phyloP scores from a whole-genome alignment of 192 early-diverging fungal species.

The Funneliformis mosseae region DNA sequence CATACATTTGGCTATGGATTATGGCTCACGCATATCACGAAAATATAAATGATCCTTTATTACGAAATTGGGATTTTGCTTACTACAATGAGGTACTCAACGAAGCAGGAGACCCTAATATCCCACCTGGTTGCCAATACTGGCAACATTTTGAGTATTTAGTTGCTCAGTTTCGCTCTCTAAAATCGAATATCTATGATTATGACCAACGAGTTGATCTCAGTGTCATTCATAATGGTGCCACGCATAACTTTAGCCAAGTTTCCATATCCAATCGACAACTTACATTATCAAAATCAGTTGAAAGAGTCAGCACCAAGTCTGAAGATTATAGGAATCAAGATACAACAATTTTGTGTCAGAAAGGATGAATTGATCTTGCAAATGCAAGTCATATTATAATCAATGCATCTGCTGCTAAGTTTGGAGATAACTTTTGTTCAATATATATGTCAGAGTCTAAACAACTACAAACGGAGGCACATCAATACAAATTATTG shows the following conservation, averaged over 20 bases:
- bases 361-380: not conserved
- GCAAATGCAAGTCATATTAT: not conserved
- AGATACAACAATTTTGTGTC: not conserved
- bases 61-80: not conserved
- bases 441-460: not conserved
- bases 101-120: not conserved
- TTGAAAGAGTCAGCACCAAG: not conserved
- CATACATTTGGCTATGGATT: not conserved
- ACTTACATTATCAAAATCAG: not conserved
- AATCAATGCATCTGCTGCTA: not conserved
- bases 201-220: not conserved
- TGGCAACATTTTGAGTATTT: not conserved
- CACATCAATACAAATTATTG: not conserved
- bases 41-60: not conserved
- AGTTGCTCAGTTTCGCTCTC: not conserved
- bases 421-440: not conserved
- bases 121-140: not conserved
- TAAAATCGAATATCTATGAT: conserved; percentile 6
- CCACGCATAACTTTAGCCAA: not conserved
- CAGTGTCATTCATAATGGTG: not conserved
- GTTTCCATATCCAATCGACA: not conserved
- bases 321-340: not conserved
- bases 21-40: not conserved
- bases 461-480: not conserved
- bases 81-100: not conserved